Evolutionary conservation across 1,284 basidiomycete genomes (phyloP), one percentile per base, ranked within the genome.

Genomic region (Pseudozyma sp.): DNA sequence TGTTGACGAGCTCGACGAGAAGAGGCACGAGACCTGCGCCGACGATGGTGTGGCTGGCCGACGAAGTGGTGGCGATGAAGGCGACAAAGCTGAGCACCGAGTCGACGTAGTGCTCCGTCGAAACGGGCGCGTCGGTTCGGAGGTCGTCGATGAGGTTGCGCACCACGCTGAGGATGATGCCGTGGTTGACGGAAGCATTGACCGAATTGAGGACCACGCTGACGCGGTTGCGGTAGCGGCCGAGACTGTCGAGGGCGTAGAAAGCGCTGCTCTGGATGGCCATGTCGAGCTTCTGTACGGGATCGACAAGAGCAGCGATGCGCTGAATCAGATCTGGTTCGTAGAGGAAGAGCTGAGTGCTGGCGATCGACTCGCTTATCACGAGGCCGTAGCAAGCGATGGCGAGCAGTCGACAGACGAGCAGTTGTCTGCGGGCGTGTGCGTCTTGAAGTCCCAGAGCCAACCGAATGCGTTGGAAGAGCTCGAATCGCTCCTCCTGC

Each of bases 141-240:
- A 80, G 61, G 30, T 75, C 69, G 19, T 75, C 56, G 59, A 77
- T 72, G 55, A 79, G 69, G 19, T 52, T 49, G 24, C 76, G 77
- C 42, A 84, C 58, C 24, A 74, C 65, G 40, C 77, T 78, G 37
- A 82, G 65, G 50, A 84, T 71, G 49, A 94, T 92, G 14, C 97
- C 97, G 82, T 99, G 97, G 80, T 94, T 97, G 67, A 98, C 94
- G 53, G 94, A 94, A 17, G 94, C 95, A 81, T 97, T 97, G 51
- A 98, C 89, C 1, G 95, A 91, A 14, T 91, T 91, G 45, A 98
- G 86, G 33, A 97, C 94, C 81, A 98, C 96, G 71, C 90, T 89
- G 40, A 93, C 88, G 82, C 91, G 93, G 70, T 87, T 87, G 61
- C 93, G 89, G 83, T 97, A 96, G 70, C 93, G 89, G 5, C 91